Conservation (phyloP, 2,329 filamentous ascomycete genomes). For the Cladosporium oxysporum region DNA sequence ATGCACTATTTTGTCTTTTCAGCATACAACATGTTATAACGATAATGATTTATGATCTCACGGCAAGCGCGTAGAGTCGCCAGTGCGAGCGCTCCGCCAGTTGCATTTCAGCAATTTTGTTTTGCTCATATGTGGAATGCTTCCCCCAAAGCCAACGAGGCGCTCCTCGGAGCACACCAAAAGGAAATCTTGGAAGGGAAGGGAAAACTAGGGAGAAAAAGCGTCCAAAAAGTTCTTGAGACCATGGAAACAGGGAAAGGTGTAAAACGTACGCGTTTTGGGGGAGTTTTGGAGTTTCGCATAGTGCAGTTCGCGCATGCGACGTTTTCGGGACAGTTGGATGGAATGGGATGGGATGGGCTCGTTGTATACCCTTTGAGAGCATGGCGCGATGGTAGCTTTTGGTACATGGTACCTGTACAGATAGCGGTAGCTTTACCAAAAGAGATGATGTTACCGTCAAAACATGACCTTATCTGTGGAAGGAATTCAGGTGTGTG, state of each 20-base stretch:
- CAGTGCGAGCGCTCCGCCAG: conserved; percentile 19
- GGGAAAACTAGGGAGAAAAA: conserved; percentile 2
- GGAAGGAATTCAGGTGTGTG: neutral
- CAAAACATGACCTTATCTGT: neutral
- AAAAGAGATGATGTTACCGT: conserved; percentile 3
- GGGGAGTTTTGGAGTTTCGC: neutral
- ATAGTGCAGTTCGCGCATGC: neutral
- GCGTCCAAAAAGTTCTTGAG: conserved; percentile 14
- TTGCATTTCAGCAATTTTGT: conserved; percentile 14
- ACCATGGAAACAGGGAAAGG: neutral
- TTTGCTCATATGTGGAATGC: conserved; percentile 13
- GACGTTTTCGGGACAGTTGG: neutral
- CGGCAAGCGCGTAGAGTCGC: conserved; percentile 20
- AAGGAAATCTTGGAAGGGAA: conserved; percentile 8
- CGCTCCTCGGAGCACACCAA: neutral
- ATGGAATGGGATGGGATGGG: neutral
- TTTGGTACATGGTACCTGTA: conserved; percentile 11
- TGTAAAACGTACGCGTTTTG: neutral
- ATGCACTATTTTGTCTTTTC: neutral
- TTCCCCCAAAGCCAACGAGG: conserved; percentile 12
- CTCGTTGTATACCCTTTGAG: conserved; percentile 16
- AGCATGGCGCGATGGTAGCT: neutral
- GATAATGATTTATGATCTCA: conserved; percentile 20
- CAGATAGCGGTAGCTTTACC: conserved; percentile 16
- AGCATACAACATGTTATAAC: conserved; percentile 20